Conservation (phyloP, 1,284 basidiomycete species). For the Tilletia setariae region DNA sequence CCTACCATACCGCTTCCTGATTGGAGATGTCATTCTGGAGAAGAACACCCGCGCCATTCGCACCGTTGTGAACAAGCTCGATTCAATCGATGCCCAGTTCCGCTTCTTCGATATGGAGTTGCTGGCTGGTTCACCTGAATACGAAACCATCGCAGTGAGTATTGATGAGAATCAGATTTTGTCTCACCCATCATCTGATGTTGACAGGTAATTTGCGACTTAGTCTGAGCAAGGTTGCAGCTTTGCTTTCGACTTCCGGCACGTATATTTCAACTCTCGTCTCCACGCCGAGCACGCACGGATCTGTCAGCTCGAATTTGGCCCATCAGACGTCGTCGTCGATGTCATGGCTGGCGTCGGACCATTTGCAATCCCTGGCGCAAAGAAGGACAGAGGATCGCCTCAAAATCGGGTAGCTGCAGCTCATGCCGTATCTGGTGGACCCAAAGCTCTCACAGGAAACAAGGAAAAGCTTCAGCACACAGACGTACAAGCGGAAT, state of each 20-base stretch:
- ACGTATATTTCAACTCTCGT: conserved; percentile 97
- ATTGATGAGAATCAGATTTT: background rate
- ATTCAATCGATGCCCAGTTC: conserved; percentile 80
- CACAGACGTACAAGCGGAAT: background rate
- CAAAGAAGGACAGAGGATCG: conserved; percentile 66
- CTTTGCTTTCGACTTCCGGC: conserved; percentile 90
- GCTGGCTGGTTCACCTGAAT: conserved; percentile 82
- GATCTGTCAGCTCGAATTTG: conserved; percentile 67
- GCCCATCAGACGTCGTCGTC: conserved; percentile 66
- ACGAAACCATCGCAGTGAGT: conserved; percentile 61
- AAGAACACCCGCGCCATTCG: conserved; percentile 64
- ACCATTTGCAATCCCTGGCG: conserved; percentile 90
- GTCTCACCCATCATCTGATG: background rate
- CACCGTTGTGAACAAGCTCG: conserved; percentile 94
- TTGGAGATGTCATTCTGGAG: conserved; percentile 74
- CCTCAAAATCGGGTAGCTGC: background rate
- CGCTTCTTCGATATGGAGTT: conserved; percentile 97
- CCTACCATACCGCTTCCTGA: conserved; percentile 81
- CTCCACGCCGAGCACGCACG: conserved; percentile 86
- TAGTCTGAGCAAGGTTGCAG: conserved; percentile 65
- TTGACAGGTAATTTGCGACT: too few relatives aligned
- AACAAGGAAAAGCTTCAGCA: background rate
- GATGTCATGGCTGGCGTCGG: conserved; percentile 98
- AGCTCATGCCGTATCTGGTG: background rate
- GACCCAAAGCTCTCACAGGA: background rate